Conservation (phyloP, 805 yeast species). For the Saccharomycopsis fodiens region DNA sequence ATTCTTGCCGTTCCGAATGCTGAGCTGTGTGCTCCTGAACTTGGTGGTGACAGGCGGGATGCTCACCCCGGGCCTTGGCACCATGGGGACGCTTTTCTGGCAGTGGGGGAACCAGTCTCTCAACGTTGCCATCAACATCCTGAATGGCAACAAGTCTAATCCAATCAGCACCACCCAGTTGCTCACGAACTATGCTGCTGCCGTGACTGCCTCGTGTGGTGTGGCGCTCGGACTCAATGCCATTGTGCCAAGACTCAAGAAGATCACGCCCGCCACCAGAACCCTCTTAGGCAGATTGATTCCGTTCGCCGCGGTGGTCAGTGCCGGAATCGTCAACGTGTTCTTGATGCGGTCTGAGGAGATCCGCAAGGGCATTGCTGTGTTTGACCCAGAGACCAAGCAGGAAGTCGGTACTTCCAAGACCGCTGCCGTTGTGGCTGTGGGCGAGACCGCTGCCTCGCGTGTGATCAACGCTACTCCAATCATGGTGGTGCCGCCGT, state of each 20-base stretch:
- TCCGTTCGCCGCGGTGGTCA: constrained; percentile 97
- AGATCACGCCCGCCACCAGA: constrained; percentile 61
- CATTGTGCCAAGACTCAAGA: constrained; percentile 76
- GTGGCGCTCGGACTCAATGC: constrained; percentile 93
- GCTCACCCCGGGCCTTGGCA: constrained; percentile 91
- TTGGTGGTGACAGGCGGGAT: constrained; percentile 94
- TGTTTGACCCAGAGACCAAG: constrained; percentile 50
- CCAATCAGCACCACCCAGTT: constrained; percentile 78
- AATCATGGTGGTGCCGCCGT: constrained; percentile 93
- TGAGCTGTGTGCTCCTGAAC: constrained; percentile 88
- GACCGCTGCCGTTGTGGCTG: constrained; percentile 86
- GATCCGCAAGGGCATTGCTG: constrained; percentile 65
- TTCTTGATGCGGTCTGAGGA: constrained; percentile 95
- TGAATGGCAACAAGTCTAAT: constrained; percentile 92
- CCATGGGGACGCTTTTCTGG: constrained; percentile 92
- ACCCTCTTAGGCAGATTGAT: constrained; percentile 76
- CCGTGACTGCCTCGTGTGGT: constrained; percentile 90
- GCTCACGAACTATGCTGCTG: constrained; percentile 70
- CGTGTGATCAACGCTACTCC: constrained; percentile 96
- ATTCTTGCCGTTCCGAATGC: constrained; percentile 91
- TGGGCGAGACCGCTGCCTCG: constrained; percentile 93
- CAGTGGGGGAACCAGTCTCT: constrained; percentile 95
- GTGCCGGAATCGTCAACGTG: constrained; percentile 96
- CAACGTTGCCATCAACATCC: constrained; percentile 93
- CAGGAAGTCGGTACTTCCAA: constrained; percentile 68